Conservation (phyloP, 345 rosid genomes). For the Bretschneidera sinensis region DNA sequence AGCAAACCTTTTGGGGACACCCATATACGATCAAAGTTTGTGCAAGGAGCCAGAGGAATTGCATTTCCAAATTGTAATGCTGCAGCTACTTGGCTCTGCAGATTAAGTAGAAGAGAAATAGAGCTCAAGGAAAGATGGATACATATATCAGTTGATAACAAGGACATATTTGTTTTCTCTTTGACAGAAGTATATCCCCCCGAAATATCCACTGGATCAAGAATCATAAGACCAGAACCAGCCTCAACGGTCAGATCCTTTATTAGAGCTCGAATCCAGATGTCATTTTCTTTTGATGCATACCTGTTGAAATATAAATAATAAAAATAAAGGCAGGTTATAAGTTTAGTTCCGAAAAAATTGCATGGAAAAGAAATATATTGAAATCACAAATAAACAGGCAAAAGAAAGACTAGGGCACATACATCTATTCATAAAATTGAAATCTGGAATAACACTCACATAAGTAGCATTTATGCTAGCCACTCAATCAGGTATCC, state of each 20-base stretch:
- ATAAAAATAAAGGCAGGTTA: background rate
- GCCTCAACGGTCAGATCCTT: constrained; percentile 87
- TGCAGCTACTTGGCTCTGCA: constrained; percentile 71
- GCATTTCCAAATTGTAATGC: constrained; percentile 92
- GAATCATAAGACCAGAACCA: constrained; percentile 93
- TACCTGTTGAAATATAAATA: constrained; percentile 42
- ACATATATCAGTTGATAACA: constrained; percentile 77
- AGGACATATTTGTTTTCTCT: constrained; percentile 84
- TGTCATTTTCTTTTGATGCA: constrained; percentile 92
- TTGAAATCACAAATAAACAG: too few species aligned
- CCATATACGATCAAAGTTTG: constrained; percentile 81
- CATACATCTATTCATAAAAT: too few species aligned
- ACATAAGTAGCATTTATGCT: too few species aligned
- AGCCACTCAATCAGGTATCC: too few species aligned
- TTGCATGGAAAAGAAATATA: too few species aligned
- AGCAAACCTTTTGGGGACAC: constrained; percentile 78
- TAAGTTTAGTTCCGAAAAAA: too few species aligned
- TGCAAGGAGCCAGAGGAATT: constrained; percentile 76
- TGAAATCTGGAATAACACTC: too few species aligned
- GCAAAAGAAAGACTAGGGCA: too few species aligned
- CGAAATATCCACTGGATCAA: constrained; percentile 86
- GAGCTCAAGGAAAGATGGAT: constrained; percentile 85
- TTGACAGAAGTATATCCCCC: constrained; percentile 88
- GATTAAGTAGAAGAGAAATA: constrained; percentile 77
- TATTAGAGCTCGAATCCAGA: constrained; percentile 80